These are phyloP conservation scores for Yamadazyma phyllophila DNA, from an alignment of 805 yeast genomes.

Conservation along the genomic window DNA sequence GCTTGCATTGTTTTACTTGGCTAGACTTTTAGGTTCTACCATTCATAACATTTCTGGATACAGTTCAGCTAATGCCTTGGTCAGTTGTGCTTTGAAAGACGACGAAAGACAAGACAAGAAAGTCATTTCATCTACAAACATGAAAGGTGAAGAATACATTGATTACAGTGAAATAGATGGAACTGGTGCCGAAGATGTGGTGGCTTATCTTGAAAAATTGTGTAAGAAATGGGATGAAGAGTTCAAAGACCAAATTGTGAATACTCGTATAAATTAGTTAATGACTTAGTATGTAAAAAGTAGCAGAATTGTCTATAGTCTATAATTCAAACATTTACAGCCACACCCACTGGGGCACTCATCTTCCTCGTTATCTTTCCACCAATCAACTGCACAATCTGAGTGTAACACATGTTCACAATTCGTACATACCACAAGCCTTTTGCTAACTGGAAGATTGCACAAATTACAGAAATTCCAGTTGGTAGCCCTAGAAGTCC, in stretches of 20 bases:
- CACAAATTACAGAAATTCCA: constrained; percentile 64
- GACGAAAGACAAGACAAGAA: constrained; percentile 52
- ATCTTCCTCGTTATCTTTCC: constrained; percentile 46
- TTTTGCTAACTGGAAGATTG: constrained; percentile 53
- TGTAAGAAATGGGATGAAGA: constrained; percentile 70
- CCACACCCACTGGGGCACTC: constrained; percentile 84
- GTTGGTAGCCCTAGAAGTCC: constrained; percentile 27
- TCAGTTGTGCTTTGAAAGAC: constrained; percentile 48
- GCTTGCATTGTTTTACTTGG: constrained; percentile 78
- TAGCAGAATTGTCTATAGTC: constrained; percentile 1
- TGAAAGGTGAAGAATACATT: constrained; percentile 64
- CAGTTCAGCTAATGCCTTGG: constrained; percentile 84
- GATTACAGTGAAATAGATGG: constrained; percentile 54
- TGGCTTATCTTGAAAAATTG: constrained; percentile 57
- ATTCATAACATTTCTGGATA: constrained; percentile 90
- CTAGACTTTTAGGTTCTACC: constrained; percentile 78
- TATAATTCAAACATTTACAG: constrained; percentile 33
- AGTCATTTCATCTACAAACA: constrained; percentile 67
- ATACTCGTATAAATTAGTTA: constrained; percentile 35
- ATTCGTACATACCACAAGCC: constrained; percentile 62
- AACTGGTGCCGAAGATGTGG: constrained; percentile 67
- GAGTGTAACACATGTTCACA: constrained; percentile 83
- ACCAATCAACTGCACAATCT: constrained; percentile 79
- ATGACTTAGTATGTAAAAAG: not conserved
- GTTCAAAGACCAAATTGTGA: constrained; percentile 69